Evolutionary conservation across 1,284 basidiomycete genomes (phyloP), one percentile per base, ranked within the genome.

Genomic region (Irpex sp.): DNA sequence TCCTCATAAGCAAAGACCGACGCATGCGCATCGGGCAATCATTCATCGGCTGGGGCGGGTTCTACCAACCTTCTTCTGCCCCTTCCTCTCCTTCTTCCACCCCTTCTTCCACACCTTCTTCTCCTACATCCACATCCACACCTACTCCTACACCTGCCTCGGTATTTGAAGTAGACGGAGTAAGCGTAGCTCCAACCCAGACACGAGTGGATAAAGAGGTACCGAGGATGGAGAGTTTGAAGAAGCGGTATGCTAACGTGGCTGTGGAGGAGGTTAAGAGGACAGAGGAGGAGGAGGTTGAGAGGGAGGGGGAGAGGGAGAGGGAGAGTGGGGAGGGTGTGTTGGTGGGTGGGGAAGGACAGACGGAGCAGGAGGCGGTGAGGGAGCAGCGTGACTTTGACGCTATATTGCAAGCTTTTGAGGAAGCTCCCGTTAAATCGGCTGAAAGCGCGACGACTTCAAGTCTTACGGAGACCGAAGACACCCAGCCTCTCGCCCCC

Each of bases 41-140:
- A 0, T 59, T 65, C 40, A 11, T 54, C 15, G 58, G 58, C 44
- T 65, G 64, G 64, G 64, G 64, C 9, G 64, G 64, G 1, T 65
- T 65, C 60, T 62, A 62, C 57, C n/a, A 58, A 8, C 55, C 56
- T 6, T 11, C 40, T 5, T 15, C 38, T 40, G 38, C 15, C 4
- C 15, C 40, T 47, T 11, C 40, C 40, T 6, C 31, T 6, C 31
- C 31, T 34, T 34, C 31, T 34, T 34, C 31, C 31, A 31, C 31
- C 31, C 31, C 31, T 31, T 3, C 31, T 4, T 4, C 31, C 4
- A 3, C 31, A 31, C 31, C 31, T 31, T 31, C 31, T 31, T 31
- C 31, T 31, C 3, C 31, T 31, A 26, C 21, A 2, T 26, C 21
- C 21, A 3, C 21, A 26, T 4, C 31, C 4, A 3, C 31, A 31